Evolutionary conservation across 352 stramenopile species (phyloP), one percentile per base, ranked within the genome.

Genomic region (Lagenidium giganteum): DNA sequence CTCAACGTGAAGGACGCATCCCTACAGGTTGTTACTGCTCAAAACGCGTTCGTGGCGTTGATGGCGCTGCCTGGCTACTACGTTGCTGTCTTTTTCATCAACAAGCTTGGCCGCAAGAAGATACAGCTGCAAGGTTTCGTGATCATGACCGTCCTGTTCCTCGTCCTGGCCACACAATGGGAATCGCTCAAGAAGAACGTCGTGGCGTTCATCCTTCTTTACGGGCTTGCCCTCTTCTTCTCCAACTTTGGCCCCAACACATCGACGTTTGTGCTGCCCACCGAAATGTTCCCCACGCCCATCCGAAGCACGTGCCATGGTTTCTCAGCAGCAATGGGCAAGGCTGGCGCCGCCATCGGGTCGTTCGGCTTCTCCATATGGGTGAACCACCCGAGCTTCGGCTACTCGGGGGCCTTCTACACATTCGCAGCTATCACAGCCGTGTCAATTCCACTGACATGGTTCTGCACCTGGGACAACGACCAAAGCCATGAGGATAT

Each of bases 181-280:
- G 57, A 83, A 1, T 42, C 58, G 16, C 54, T 89, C 20, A 55
- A 82, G 41, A 39, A 68, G 30, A 46, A 77, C 23, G 47, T 60
- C 5, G 54, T 79, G 31, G 47, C 76, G 3, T 93, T 93, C 45
- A 71, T 92, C 35, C 56, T 88, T 22, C 45, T 94, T 2, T 93
- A 83, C 54, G 74, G 77, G 0, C 51, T 87, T 11, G 61, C 77
- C 1, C 72, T 94, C 24, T 92, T 90, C 49, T 88, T 87, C 51
- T 77, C 76, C 39, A 91, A 94, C 55, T 95, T 95, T 47, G 84
- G 84, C 0, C 83, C 84, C 24, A 93, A 93, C 79, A 92, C 55
- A 62, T 75, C 18, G 70, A 87, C 54, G 8, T 94, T 92, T 58
- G 75, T 96, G 14, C 73, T 96, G 62, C 86, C 87, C 0, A 85